A percentile compares a stretch with the other conserved stretches of the same genome.
These are phyloP conservation scores for Trichopus zeylanicus DNA, from an alignment of 116 monocot genomes.

Conservation along the genomic window DNA sequence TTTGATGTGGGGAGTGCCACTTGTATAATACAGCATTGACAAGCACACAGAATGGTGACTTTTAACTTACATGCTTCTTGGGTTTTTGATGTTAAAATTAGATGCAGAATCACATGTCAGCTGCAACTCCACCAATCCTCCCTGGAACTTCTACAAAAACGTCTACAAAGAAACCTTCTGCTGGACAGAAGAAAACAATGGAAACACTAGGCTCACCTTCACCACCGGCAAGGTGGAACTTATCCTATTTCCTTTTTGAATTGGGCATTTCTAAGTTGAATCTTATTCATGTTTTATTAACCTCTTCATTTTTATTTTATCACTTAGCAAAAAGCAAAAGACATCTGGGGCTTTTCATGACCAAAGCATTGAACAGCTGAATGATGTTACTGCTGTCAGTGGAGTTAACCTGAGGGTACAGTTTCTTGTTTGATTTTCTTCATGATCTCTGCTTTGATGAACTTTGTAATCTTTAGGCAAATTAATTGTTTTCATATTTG, in stretches of 20 bases:
- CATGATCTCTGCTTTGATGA: not conserved
- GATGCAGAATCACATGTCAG: conserved; percentile 28
- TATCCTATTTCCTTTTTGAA: not conserved
- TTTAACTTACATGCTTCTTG: conserved; percentile 1
- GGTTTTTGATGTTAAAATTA: conserved; percentile 9
- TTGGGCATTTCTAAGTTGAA: not conserved
- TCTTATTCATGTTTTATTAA: not conserved
- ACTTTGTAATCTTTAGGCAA: not conserved
- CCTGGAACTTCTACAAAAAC: conserved; percentile 36
- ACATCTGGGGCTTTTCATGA: conserved; percentile 57
- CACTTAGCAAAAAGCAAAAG: conserved; percentile 83
- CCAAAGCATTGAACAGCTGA: conserved; percentile 89
- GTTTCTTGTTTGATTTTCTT: conserved; percentile 1
- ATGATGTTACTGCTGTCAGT: conserved; percentile 98
- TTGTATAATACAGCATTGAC: no score
- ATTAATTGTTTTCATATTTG: no score
- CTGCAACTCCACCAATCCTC: conserved; percentile 17
- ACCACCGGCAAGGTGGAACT: conserved; percentile 47
- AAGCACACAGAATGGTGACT: no score
- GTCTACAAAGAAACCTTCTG: conserved; percentile 57
- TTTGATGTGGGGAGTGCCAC: no score
- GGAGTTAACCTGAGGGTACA: conserved; percentile 87
- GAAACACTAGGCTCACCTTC: conserved; percentile 54
- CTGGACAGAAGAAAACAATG: conserved; percentile 78
- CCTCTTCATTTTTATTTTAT: not conserved